Conservation (phyloP, 805 yeast genomes). For the Yamadazyma sp. region DNA sequence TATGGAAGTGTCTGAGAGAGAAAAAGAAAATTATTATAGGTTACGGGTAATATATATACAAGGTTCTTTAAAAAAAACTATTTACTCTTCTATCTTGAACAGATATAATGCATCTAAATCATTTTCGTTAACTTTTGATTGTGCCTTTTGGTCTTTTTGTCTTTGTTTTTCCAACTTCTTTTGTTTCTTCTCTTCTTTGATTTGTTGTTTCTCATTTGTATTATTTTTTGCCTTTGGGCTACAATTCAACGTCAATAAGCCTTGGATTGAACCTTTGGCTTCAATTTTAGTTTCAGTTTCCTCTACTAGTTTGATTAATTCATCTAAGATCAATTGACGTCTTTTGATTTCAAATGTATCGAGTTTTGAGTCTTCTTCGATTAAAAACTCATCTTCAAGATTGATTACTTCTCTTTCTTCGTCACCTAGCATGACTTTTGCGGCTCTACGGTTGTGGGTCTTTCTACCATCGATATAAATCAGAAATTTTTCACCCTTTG, state of each 20-base stretch:
- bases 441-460: slow-evolving; percentile 7
- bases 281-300: slow-evolving; percentile 28
- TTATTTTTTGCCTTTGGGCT: slow-evolving; percentile 11
- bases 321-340: slow-evolving; percentile 27
- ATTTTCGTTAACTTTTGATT: slow-evolving; percentile 21
- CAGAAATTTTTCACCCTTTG: slow-evolving; percentile 30
- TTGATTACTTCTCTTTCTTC: neutral
- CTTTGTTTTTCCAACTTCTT: slow-evolving; percentile 8
- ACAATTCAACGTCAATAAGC: slow-evolving; percentile 22
- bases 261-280: slow-evolving; percentile 24
- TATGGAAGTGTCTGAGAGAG: slow-evolving; percentile 26
- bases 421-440: neutral
- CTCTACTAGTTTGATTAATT: slow-evolving; percentile 23
- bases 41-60: slow-evolving; percentile 7
- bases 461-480: slow-evolving; percentile 18
- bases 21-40: slow-evolving; percentile 2
- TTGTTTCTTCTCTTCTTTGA: slow-evolving; percentile 12
- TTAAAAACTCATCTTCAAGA: slow-evolving; percentile 9
- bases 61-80: slow-evolving; percentile 1
- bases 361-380: neutral
- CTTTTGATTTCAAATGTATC: slow-evolving; percentile 19
- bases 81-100: slow-evolving; percentile 36
- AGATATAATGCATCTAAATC: slow-evolving; percentile 40
- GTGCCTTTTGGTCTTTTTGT: slow-evolving; percentile 5
- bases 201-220: slow-evolving; percentile 4